phyloP scores from a whole-genome alignment of 208 protist genomes.

The Naegleria fowleri region DNA sequence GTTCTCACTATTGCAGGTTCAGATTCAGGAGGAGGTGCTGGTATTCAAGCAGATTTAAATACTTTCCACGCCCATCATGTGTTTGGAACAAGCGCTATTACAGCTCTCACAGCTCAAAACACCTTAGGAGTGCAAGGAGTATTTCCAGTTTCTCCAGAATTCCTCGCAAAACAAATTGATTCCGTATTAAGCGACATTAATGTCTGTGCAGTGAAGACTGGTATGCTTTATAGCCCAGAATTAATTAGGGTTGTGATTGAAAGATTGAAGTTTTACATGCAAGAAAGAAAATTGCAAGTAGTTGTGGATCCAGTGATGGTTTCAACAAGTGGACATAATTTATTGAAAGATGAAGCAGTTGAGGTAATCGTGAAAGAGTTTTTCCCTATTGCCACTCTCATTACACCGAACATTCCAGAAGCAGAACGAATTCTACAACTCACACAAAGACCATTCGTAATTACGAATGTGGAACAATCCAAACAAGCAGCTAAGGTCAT shows the following conservation, averaged over 20 bases:
- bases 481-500: conserved; percentile 21
- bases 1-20: conserved; percentile 42
- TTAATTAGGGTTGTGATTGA: conserved; percentile 26
- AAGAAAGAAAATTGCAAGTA: neutral
- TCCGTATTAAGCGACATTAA: conserved; percentile 37
- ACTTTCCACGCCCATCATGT: conserved; percentile 37
- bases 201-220: conserved; percentile 43
- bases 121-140: conserved; percentile 37
- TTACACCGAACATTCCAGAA: conserved; percentile 47
- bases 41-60: conserved; percentile 52
- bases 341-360: conserved; percentile 32
- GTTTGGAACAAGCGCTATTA: conserved; percentile 45
- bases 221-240: conserved; percentile 43
- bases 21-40: conserved; percentile 43
- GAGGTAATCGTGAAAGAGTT: conserved; percentile 15
- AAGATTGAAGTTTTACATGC: neutral
- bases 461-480: conserved; percentile 32
- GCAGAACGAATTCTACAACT: conserved; percentile 28
- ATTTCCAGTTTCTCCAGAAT: neutral
- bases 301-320: conserved; percentile 52
- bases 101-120: conserved; percentile 46
- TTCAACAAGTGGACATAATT: conserved; percentile 34
- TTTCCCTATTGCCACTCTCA: conserved; percentile 30
- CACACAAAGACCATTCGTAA: neutral
- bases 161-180: conserved; percentile 39